Evolutionary conservation across 495 filamentous ascomycete species (phyloP).

Genomic region (Hypoxylon intermedium): DNA sequence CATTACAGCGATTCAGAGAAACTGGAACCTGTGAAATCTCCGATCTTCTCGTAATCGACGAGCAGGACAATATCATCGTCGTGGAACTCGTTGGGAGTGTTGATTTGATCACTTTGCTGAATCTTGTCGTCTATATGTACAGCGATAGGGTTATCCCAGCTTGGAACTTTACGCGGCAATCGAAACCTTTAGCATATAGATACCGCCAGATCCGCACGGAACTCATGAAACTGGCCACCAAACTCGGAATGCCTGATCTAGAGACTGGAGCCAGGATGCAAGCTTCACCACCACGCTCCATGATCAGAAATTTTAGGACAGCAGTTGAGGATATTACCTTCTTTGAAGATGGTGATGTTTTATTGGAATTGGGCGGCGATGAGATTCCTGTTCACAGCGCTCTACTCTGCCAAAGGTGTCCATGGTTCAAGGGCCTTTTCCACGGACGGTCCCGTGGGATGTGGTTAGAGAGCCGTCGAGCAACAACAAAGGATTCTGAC

Average conservation of each 20-base stretch:
- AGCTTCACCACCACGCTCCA: constrained; percentile 64
- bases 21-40: constrained; percentile 43
- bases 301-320: constrained; percentile 70
- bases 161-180: constrained; percentile 76
- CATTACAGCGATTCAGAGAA: constrained; percentile 60
- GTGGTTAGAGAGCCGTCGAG: constrained; percentile 79
- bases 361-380: constrained; percentile 74
- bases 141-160: constrained; percentile 80
- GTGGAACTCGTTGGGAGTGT: constrained; percentile 66
- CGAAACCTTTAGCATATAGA: constrained; percentile 65
- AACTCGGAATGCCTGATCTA: constrained; percentile 69
- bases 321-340: constrained; percentile 72
- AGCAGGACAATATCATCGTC: constrained; percentile 56
- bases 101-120: constrained; percentile 78
- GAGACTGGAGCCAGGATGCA: constrained; percentile 80
- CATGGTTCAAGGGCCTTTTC: constrained; percentile 91
- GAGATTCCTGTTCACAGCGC: constrained; percentile 75
- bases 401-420: constrained; percentile 82
- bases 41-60: constrained; percentile 67
- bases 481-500: constrained; percentile 51
- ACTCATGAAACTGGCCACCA: constrained; percentile 77
- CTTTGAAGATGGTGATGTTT: constrained; percentile 75
- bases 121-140: constrained; percentile 81
- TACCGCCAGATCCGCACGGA: constrained; percentile 82
- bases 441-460: constrained; percentile 79